Base-by-base conservation (phyloP, 805 yeast species). In the Maudiozyma barnettii region DNA sequence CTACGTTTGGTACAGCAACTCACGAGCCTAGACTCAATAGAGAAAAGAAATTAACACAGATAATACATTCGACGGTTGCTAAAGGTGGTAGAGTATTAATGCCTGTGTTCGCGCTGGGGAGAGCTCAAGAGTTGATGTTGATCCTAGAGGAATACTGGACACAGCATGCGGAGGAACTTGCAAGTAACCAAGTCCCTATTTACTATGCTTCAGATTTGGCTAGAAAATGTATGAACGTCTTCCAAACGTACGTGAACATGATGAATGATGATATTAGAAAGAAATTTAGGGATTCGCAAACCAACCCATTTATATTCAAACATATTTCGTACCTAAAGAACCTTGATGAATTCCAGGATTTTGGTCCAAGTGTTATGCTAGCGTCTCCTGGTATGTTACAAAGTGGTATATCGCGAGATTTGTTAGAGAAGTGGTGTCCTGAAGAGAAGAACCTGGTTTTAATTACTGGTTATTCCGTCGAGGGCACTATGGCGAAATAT, bases 361-460 rank as follows among this genome's bases (percentile, higher is more conserved):
- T 88, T 54, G 95, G 95, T 0, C 96, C 99, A 4, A 88, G 96
- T 55, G 98, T 93, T 19, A 90, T 93, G 66, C 77, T 93, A 33
- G 99, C 99, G 0, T 81, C 95, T 41, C 99, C 99, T 0, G 99
- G 99, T 63, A 93, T 93, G 99, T 72, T 93, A 43, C 99, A 91
- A 64, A 90, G 85, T 62, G 99, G 99, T 51, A 82, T 90, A 2
- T 88, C 97, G 0, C 74, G 99, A 56, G 93, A 85, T 56, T 71
- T 93, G 19, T 73, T 93, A 26, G 99, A 93, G 60, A 79, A 84
- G 63, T 93, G 99, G 99, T 90, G 95, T 5, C 99, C 99, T 0
- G 98, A 93, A 58, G 84, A 95, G 2, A 83, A 87, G 59, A 93
- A 93, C 57, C 72, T 95, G 2, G 81, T 89, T 22, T 77, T 93